A percentile compares a stretch with the other conserved stretches of the same genome.
phyloP scores from a whole-genome alignment of 1,284 basidiomycete species.

The Melampsora americana region DNA sequence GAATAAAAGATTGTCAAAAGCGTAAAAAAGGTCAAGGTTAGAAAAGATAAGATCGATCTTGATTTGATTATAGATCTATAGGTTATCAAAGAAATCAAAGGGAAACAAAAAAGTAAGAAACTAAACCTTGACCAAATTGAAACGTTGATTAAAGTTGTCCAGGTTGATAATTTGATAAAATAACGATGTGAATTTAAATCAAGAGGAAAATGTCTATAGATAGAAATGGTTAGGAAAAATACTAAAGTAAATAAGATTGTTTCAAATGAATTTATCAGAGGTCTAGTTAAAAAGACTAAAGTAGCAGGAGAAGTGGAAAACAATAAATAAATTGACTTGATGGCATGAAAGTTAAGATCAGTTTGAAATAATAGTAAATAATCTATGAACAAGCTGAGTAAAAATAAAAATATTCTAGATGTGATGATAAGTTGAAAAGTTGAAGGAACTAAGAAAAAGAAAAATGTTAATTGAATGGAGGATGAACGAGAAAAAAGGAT shows the following conservation, averaged over 20 bases:
- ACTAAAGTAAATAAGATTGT: conserved; percentile 47
- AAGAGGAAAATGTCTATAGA: conserved; percentile 6
- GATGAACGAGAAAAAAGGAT: neutral
- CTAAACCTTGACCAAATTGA: conserved; percentile 25
- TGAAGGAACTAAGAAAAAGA: neutral
- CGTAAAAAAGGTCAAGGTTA: neutral
- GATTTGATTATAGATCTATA: neutral
- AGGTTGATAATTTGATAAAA: neutral
- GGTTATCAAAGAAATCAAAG: neutral
- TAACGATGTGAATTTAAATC: neutral
- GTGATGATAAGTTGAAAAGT: conserved; percentile 45
- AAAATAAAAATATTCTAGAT: conserved; percentile 46
- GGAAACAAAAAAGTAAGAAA: conserved; percentile 22
- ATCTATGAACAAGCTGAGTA: conserved; percentile 46
- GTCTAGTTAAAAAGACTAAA: conserved; percentile 52
- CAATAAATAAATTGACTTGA: conserved; percentile 45
- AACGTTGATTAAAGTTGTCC: conserved; percentile 21
- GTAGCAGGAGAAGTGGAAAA: conserved; percentile 49
- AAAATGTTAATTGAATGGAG: neutral
- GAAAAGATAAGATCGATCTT: neutral
- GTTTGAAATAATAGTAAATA: neutral
- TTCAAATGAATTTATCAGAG: conserved; percentile 54
- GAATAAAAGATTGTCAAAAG: neutral
- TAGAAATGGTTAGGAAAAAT: conserved; percentile 17
- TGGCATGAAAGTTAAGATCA: neutral